A percentile compares a stretch with the other conserved stretches of the same genome.
phyloP scores from a whole-genome alignment of 2,329 filamentous ascomycete species.

The Lanzia echinophila region DNA sequence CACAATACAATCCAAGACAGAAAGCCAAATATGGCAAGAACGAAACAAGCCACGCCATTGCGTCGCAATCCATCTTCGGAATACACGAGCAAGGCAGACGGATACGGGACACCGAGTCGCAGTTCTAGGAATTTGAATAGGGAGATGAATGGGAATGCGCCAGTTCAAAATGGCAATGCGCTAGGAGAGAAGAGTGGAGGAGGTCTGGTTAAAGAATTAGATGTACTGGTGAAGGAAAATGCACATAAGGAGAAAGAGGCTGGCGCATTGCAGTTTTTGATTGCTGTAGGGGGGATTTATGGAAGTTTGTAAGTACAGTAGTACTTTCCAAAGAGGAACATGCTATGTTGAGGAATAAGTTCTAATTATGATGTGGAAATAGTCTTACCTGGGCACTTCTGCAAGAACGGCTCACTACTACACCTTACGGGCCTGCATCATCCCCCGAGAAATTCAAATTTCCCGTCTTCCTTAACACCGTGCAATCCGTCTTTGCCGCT shows the following conservation, averaged over 20 bases:
- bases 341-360: not conserved
- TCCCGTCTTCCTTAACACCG: slow-evolving; percentile 90
- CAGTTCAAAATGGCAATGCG: slow-evolving; percentile 13
- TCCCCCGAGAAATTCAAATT: slow-evolving; percentile 78
- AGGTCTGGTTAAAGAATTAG: too few relatives aligned
- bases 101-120: slow-evolving; percentile 30
- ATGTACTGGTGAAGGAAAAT: slow-evolving; percentile 16
- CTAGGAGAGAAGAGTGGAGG: slow-evolving; percentile 28
- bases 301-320: slow-evolving; percentile 70
- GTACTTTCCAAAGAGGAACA: too few relatives aligned
- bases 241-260: slow-evolving; percentile 39
- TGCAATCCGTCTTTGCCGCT: slow-evolving; percentile 86
- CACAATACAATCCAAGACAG: not conserved
- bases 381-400: slow-evolving; percentile 94
- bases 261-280: slow-evolving; percentile 67
- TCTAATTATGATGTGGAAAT: slow-evolving; percentile 1
- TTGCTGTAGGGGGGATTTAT: slow-evolving; percentile 94
- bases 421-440: slow-evolving; percentile 61
- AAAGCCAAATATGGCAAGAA: slow-evolving; percentile 54
- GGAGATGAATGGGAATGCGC: slow-evolving; percentile 20
- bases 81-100: slow-evolving; percentile 47
- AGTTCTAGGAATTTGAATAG: slow-evolving; percentile 20
- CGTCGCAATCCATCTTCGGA: slow-evolving; percentile 62
- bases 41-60: slow-evolving; percentile 60
- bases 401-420: slow-evolving; percentile 96